phyloP scores from a whole-genome alignment of 257 asterid genomes.

The Solanum sitiens region DNA sequence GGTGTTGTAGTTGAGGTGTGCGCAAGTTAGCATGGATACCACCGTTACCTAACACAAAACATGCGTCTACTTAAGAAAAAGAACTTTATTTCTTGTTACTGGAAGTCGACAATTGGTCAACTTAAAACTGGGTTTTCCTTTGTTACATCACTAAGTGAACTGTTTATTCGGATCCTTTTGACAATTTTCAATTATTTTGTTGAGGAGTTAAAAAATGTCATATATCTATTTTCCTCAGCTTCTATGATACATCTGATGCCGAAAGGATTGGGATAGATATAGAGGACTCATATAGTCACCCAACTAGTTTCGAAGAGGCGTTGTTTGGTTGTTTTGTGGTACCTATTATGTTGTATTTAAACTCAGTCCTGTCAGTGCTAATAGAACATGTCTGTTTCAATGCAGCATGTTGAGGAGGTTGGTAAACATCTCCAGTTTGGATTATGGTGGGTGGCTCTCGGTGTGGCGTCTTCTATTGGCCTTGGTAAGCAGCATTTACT shows the following conservation, averaged over 20 bases:
- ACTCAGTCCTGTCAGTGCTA: not conserved
- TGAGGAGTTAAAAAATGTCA: not conserved
- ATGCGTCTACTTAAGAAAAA: not conserved
- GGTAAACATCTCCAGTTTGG: slow-evolving; percentile 52
- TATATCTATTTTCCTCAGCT: not conserved
- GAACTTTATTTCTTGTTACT: not conserved
- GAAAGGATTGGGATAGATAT: not conserved
- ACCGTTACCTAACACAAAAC: not conserved
- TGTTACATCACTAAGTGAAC: not conserved
- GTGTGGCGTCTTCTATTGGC: slow-evolving; percentile 97
- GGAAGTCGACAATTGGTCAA: not conserved
- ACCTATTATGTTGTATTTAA: not conserved
- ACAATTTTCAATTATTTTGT: not conserved
- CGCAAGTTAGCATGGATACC: not conserved
- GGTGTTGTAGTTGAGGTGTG: not conserved
- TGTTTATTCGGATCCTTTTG: not conserved
- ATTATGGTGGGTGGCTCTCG: slow-evolving; percentile 94
- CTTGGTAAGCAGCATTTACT: slow-evolving; percentile 45
- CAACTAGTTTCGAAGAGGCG: not conserved
- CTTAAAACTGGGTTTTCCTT: not conserved
- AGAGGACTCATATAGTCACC: not conserved
- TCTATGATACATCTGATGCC: not conserved
- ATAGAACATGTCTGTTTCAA: not conserved
- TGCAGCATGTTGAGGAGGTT: slow-evolving; percentile 79
- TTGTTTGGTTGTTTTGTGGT: not conserved